Base-by-base conservation (phyloP, 2,329 filamentous ascomycete species). In the Pestalotiopsis sp. region DNA sequence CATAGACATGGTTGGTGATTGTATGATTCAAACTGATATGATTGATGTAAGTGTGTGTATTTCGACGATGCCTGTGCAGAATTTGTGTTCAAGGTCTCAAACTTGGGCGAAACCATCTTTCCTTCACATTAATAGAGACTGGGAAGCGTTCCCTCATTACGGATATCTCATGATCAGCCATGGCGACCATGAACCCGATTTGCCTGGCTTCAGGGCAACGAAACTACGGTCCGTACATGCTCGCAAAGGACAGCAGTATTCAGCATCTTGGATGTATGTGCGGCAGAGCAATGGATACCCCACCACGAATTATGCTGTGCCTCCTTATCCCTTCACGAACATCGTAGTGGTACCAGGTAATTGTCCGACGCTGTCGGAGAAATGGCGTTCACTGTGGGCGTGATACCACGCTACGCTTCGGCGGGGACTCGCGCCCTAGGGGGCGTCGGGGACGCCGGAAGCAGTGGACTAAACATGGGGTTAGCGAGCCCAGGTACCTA, bases 1-100 rank as follows among this genome's bases (percentile, higher is more conserved):
- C 63, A 66, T 66, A 1, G 63, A 66, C 63, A 66, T 66, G 39
- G 11, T 57, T 38, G 38, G 39, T 45, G 36, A 41, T 23, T 12
- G 13, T 20, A 36, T 45, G 13, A 17, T 4, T 45, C 41, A 45
- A 45, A 45, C 41, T 45, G 7, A 45, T 45, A 45, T 17, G 13
- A 31, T 31, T 6, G 27, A 31, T 31, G 27, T 31, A 31, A 6
- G 3, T 17, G 41, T 17, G 41, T 45, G 41, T 4, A 45, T 4
- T 17, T 17, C 5, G 39, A 45, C 12, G 39, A 45, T 4, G 39
- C 9, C 4, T 45, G 39, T 2, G 39, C 39, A 12, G 13, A 14
- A 45, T 45, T 45, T 13, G 4, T 45, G 41, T 14, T 17, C 41
- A 45, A 31, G 27, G 13, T 45, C 13, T 17, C 41, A 6, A 13